Evolutionary conservation across 768 basidiomycete species (phyloP).

Genomic region (Nevesoporus exiguus): DNA sequence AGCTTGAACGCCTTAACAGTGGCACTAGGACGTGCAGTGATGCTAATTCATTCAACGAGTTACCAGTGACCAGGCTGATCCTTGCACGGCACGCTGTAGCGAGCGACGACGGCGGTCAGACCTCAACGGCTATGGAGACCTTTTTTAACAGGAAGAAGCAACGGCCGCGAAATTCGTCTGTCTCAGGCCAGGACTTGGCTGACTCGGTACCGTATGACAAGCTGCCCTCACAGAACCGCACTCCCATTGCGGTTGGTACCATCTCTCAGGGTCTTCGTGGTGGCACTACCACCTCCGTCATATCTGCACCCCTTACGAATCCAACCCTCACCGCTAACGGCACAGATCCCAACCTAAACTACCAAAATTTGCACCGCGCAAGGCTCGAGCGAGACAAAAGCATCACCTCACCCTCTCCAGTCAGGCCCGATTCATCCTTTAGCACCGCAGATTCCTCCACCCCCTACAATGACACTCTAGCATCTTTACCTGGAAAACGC

Average conservation of each 20-base stretch:
- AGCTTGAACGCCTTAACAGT: neutral
- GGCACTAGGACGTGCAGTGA: neutral
- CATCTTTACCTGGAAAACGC: slow-evolving; percentile 35
- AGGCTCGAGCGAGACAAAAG: slow-evolving; percentile 54
- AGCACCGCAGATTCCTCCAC: slow-evolving; percentile 59
- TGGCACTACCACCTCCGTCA: slow-evolving; percentile 31
- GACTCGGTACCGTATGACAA: slow-evolving; percentile 76
- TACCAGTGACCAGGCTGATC: slow-evolving; percentile 3
- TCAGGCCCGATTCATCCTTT: slow-evolving; percentile 50
- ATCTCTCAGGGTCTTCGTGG: slow-evolving; percentile 54
- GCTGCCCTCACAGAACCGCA: slow-evolving; percentile 48
- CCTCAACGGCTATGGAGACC: slow-evolving; percentile 50
- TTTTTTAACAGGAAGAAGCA: slow-evolving; percentile 65
- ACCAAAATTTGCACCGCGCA: slow-evolving; percentile 43
- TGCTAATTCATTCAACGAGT: slow-evolving; percentile 3
- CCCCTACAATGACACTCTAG: slow-evolving; percentile 48
- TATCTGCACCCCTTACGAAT: slow-evolving; percentile 83
- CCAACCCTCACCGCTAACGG: slow-evolving; percentile 71
- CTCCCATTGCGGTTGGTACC: slow-evolving; percentile 56
- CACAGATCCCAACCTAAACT: slow-evolving; percentile 70
- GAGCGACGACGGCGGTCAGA: slow-evolving; percentile 14
- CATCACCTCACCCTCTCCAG: slow-evolving; percentile 19
- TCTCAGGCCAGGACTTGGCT: slow-evolving; percentile 56
- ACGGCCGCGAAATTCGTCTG: slow-evolving; percentile 57
- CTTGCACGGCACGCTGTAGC: slow-evolving; percentile 8